These are phyloP conservation scores for Cystofilobasidium capitatum DNA, from an alignment of 768 basidiomycete species.

Conservation along the genomic window DNA sequence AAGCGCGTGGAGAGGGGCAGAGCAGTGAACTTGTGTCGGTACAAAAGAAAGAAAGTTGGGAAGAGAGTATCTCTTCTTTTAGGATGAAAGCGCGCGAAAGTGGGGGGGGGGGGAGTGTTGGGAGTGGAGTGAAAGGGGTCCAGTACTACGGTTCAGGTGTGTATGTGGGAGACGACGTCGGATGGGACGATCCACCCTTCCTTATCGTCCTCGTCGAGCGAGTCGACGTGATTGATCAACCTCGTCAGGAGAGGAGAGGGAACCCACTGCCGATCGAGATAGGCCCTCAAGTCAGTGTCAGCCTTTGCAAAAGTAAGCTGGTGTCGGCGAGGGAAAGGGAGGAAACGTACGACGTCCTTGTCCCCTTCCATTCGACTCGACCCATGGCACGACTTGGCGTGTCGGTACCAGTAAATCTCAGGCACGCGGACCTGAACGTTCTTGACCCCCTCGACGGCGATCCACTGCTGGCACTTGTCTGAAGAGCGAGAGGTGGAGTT, in stretches of 20 bases:
- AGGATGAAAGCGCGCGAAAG: neutral
- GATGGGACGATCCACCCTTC: conserved; percentile 16
- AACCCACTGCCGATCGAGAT: conserved; percentile 2
- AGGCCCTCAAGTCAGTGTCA: neutral
- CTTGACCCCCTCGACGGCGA: conserved; percentile 62
- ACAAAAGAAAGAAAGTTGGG: neutral
- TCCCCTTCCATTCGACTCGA: conserved; percentile 5
- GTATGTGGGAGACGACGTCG: neutral
- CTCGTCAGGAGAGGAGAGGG: conserved; percentile 5
- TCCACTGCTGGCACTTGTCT: conserved; percentile 62
- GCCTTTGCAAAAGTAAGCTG: neutral
- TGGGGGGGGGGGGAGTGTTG: neutral
- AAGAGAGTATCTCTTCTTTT: neutral
- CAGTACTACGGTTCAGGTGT: too few species aligned
- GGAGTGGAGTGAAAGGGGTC: too few species aligned
- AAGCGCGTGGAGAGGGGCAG: neutral
- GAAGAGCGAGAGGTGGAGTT: neutral
- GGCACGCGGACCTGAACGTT: conserved; percentile 7
- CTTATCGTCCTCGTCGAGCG: conserved; percentile 2
- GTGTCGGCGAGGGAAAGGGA: neutral
- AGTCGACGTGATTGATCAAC: conserved; percentile 9
- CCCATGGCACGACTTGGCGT: conserved; percentile 19
- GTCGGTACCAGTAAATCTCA: conserved; percentile 23
- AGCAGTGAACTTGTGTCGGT: neutral
- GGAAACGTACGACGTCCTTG: conserved; percentile 10